Conservation (phyloP, 1,284 basidiomycete species). For the Cystobasidium pallidum region DNA sequence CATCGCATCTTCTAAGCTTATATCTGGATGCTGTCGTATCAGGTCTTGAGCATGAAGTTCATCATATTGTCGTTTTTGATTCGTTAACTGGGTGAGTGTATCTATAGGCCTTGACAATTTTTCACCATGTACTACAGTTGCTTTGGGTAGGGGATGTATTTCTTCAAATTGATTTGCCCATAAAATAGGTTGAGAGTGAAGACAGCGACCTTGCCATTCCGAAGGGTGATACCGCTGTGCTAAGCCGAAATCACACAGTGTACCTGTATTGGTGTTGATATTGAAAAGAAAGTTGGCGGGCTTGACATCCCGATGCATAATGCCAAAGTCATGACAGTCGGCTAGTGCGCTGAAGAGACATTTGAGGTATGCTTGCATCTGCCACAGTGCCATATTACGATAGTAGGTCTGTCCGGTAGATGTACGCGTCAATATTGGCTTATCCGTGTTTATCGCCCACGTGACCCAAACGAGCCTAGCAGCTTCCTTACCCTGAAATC, state of each 20-base stretch:
- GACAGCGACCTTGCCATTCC: constrained; percentile 52
- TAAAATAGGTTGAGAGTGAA: constrained; percentile 51
- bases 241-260: constrained; percentile 92
- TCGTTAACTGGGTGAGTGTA: constrained; percentile 10
- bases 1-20: background rate
- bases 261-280: constrained; percentile 77
- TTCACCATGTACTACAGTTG: constrained; percentile 21
- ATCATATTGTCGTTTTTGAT: constrained; percentile 20
- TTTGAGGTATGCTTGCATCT: constrained; percentile 84
- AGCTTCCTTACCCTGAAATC: constrained; percentile 78
- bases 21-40: background rate
- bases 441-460: background rate
- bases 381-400: constrained; percentile 68
- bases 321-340: constrained; percentile 82
- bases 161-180: constrained; percentile 27
- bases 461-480: background rate
- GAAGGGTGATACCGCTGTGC: constrained; percentile 63
- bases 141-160: background rate
- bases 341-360: constrained; percentile 88
- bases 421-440: background rate
- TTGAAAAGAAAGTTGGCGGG: constrained; percentile 98
- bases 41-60: background rate
- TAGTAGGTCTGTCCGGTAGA: constrained; percentile 69
- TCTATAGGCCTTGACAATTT: constrained; percentile 26
- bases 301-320: constrained; percentile 97